phyloP scores from a whole-genome alignment of 2,329 filamentous ascomycete species.

The Colletotrichum aenigma region DNA sequence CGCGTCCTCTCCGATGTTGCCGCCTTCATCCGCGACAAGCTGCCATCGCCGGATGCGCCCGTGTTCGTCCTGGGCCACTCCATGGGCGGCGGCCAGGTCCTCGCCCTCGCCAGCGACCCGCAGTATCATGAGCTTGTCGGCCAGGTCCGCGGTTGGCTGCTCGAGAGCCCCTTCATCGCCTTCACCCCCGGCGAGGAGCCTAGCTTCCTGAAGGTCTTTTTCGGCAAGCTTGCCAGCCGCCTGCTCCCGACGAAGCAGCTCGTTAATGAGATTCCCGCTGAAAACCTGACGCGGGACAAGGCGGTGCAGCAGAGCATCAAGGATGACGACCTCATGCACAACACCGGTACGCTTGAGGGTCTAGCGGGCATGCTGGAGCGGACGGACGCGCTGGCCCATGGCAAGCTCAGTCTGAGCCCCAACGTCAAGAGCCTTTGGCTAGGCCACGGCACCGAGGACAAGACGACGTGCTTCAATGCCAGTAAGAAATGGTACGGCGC shows the following conservation, averaged over 20 bases:
- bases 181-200: conserved; percentile 72
- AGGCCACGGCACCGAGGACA: conserved; percentile 78
- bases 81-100: conserved; percentile 84
- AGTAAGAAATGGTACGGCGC: conserved; percentile 68
- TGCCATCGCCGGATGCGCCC: conserved; percentile 55
- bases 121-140: conserved; percentile 58
- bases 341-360: conserved; percentile 86
- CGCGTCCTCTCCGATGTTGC: conserved; percentile 80
- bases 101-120: conserved; percentile 62
- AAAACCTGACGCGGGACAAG: conserved; percentile 70
- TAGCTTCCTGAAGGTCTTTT: conserved; percentile 62
- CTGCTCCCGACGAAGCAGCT: conserved; percentile 73
- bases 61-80: conserved; percentile 89
- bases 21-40: conserved; percentile 69
- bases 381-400: conserved; percentile 62
- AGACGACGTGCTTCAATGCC: conserved; percentile 68
- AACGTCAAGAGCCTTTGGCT: conserved; percentile 71
- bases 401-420: conserved; percentile 55
- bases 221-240: conserved; percentile 70
- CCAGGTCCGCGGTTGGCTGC: conserved; percentile 73
- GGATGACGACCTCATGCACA: conserved; percentile 75
- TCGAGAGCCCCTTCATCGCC: conserved; percentile 80
- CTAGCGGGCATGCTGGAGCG: conserved; percentile 80
- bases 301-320: conserved; percentile 63
- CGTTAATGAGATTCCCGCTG: conserved; percentile 66